Evolutionary conservation across 768 basidiomycete genomes (phyloP), one percentile per base, ranked within the genome.

Genomic region (Tremella fuciformis): DNA sequence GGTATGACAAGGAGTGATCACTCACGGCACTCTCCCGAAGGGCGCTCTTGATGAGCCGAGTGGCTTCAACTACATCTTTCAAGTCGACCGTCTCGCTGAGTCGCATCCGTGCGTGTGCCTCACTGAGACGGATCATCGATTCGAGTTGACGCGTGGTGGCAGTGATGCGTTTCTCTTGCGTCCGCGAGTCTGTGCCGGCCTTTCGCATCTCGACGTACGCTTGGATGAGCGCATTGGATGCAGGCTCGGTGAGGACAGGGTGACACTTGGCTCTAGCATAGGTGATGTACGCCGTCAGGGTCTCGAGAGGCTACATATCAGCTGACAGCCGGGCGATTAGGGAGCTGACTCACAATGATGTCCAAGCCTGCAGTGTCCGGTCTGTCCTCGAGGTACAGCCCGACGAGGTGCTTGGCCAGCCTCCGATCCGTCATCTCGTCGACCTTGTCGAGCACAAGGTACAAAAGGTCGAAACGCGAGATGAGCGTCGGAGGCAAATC

Each of bases 101-200:
- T 0, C 92, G 84, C 96, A 98, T 97, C 29, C 93, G 83, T 3
- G 96, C 93, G 73, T 99, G 96, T 0, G 88, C 96, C 78, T 99
- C 96, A 0, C 88, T 87, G 24, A 99, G 84, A 4, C 93, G 88
- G 70, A 99, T 96, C 85, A 99, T 89, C 66, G 87, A 88, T 78
- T 99, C 96, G 15, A 99, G 84, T 77, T 99, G 94, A 50, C 96
- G 85, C 0, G 96, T 98, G 29, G 96, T 98, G 0, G 96, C 96
- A 0, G 96, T 99, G 77, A 99, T 99, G 13, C 94, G 86, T 73
- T 89, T 89, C 77, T 98, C 94, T 59, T 83, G 84, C 0, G 84
- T 83, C 16, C 91, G 86, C 1, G 91, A 86, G 74, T 98, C 94
- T 55, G 87, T 71, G 19, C 94, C 94, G 69, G 89, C 86, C 70